phyloP scores from a whole-genome alignment of 2,329 filamentous ascomycete species.

The Sclerotinia subarctica region DNA sequence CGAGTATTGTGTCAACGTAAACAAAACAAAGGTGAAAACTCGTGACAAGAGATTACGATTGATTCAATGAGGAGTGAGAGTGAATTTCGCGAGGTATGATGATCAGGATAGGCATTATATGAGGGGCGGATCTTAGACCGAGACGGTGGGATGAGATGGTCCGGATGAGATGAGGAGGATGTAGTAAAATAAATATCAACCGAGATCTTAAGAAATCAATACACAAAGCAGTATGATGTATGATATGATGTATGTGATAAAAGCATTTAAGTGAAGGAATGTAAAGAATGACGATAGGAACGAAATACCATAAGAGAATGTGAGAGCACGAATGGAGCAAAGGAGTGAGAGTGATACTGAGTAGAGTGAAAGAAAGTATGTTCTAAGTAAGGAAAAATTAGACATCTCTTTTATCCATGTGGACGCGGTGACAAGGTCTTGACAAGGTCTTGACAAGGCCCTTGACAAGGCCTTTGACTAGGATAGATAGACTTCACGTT shows the following conservation, averaged over 20 bases:
- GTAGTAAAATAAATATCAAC: constrained; percentile 12
- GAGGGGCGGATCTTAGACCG: neutral
- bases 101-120: constrained; percentile 12
- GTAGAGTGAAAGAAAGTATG: constrained; percentile 9
- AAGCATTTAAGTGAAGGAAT: constrained; percentile 7
- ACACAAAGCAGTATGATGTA: neutral
- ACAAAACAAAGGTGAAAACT: constrained; percentile 4
- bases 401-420: constrained; percentile 7
- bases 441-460: neutral
- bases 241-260: neutral
- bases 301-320: constrained; percentile 8
- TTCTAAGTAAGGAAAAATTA: constrained; percentile 11
- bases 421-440: constrained; percentile 11
- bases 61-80: constrained; percentile 1
- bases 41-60: constrained; percentile 1
- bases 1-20: neutral
- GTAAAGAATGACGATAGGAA: constrained; percentile 6
- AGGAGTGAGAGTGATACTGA: constrained; percentile 12
- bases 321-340: constrained; percentile 6
- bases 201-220: neutral
- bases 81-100: constrained; percentile 11
- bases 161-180: neutral
- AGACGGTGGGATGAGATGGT: neutral
- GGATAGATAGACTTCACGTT: constrained; percentile 17
- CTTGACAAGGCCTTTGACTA: neutral